Conservation (phyloP, 352 stramenopile genomes). For the Phytophthora pini region DNA sequence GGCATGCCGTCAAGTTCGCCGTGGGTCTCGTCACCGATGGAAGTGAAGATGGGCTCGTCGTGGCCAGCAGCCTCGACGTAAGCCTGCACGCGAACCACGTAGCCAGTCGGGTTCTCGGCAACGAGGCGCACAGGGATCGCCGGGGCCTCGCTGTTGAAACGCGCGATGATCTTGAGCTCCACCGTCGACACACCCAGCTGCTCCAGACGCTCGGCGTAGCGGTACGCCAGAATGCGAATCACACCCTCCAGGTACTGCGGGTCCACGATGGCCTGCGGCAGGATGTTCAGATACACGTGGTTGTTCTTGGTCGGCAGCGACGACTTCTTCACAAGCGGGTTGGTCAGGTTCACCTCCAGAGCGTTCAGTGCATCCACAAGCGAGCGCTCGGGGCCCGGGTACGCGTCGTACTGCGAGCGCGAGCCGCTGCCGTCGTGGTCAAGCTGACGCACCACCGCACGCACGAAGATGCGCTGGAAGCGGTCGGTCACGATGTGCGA, state of each 20-base stretch:
- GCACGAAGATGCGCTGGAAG: slow-evolving; percentile 96
- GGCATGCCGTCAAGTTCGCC: slow-evolving; percentile 95
- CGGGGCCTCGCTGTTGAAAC: slow-evolving; percentile 92
- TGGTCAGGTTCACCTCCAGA: slow-evolving; percentile 95
- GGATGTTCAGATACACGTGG: slow-evolving; percentile 99
- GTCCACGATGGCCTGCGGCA: slow-evolving; percentile 94
- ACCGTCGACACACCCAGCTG: slow-evolving; percentile 95
- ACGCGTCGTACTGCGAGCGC: slow-evolving; percentile 90
- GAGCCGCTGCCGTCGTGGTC: slow-evolving; percentile 79
- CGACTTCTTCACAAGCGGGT: slow-evolving; percentile 86
- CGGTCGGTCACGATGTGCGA: slow-evolving; percentile 87
- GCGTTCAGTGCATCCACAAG: slow-evolving; percentile 99
- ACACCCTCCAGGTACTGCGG: slow-evolving; percentile 97
- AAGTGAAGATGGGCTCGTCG: slow-evolving; percentile 90
- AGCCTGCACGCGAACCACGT: slow-evolving; percentile 98
- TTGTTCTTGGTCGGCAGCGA: slow-evolving; percentile 94
- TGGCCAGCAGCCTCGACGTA: slow-evolving; percentile 97
- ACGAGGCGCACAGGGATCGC: slow-evolving; percentile 97
- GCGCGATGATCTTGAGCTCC: slow-evolving; percentile 97
- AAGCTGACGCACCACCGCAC: slow-evolving; percentile 93
- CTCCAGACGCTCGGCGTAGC: slow-evolving; percentile 91
- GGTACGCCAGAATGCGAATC: slow-evolving; percentile 91
- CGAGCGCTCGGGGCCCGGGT: slow-evolving; percentile 95
- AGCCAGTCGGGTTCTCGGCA: slow-evolving; percentile 98
- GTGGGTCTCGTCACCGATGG: slow-evolving; percentile 86